Conservation (phyloP, 2,329 filamentous ascomycete species). For the Fonsecaea pugnacius region DNA sequence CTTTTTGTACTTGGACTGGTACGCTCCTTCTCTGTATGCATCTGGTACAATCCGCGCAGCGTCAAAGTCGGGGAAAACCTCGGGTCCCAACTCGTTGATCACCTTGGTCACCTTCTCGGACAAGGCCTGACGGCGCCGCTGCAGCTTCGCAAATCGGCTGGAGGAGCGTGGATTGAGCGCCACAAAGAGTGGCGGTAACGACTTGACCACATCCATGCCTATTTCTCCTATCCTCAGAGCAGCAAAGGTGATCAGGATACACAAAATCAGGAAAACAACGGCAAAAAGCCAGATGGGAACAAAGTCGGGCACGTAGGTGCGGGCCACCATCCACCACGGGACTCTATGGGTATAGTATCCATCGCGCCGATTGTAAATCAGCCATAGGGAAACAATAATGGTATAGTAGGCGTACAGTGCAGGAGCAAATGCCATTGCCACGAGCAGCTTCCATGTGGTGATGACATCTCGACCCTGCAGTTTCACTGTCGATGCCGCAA, state of each 20-base stretch:
- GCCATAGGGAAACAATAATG: conserved; percentile 72
- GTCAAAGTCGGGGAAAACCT: conserved; percentile 97
- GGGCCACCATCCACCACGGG: conserved; percentile 75
- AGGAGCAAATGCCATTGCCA: conserved; percentile 82
- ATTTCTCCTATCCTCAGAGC: conserved; percentile 93
- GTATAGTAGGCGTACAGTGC: conserved; percentile 82
- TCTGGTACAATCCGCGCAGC: conserved; percentile 68
- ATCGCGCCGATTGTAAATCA: conserved; percentile 78
- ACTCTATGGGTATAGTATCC: conserved; percentile 80
- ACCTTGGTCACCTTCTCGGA: conserved; percentile 83
- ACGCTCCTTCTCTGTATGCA: conserved; percentile 49
- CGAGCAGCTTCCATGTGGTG: conserved; percentile 90
- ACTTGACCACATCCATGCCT: conserved; percentile 99
- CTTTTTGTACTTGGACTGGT: conserved; percentile 37
- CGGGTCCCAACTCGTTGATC: conserved; percentile 93
- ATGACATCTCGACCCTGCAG: conserved; percentile 86
- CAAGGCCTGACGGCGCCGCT: conserved; percentile 72
- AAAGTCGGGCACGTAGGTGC: conserved; percentile 69
- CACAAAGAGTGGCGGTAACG: conserved; percentile 81
- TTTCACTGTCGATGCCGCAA: conserved; percentile 86
- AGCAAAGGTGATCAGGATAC: conserved; percentile 87
- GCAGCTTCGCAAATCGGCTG: conserved; percentile 80
- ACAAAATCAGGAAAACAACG: conserved; percentile 74
- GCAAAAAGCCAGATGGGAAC: conserved; percentile 80
- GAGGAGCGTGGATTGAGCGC: conserved; percentile 82